Conservation (phyloP, 1,284 basidiomycete species). For the Papiliotrema laurentii region DNA sequence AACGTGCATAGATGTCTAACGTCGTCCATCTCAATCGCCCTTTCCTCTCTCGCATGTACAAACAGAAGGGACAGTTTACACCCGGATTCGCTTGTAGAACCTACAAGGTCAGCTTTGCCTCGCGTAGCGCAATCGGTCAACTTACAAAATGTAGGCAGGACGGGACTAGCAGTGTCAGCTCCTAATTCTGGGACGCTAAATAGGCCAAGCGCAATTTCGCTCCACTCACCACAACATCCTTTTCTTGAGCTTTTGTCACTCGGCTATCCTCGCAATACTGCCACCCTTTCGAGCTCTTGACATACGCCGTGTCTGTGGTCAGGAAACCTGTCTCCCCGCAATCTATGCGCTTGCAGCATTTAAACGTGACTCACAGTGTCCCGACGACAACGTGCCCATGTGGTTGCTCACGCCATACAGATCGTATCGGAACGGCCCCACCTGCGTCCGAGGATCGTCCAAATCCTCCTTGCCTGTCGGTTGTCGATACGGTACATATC, state of each 20-base stretch:
- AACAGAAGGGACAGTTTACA: too few relatives aligned
- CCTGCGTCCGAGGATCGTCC: conserved; percentile 72
- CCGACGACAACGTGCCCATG: conserved; percentile 80
- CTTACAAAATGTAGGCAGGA: conserved; percentile 78
- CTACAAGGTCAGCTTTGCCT: conserved; percentile 10
- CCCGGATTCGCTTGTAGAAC: conserved; percentile 44
- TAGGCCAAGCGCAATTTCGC: not conserved
- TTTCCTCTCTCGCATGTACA: too few relatives aligned
- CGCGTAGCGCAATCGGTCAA: not conserved
- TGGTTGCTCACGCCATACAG: conserved; percentile 89
- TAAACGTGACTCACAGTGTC: conserved; percentile 69
- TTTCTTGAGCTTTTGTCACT: conserved; percentile 62
- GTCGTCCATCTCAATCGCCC: too few relatives aligned
- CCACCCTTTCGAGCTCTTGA: conserved; percentile 72
- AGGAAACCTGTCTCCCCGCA: too few relatives aligned
- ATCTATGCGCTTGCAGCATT: not conserved
- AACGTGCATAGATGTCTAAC: too few relatives aligned
- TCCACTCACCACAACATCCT: conserved; percentile 74
- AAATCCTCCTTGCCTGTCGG: conserved; percentile 55
- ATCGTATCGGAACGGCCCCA: conserved; percentile 81
- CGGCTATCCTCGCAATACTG: conserved; percentile 82
- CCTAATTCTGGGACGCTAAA: not conserved
- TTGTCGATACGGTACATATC: conserved; percentile 80
- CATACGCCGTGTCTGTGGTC: conserved; percentile 71
- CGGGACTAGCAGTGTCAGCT: conserved; percentile 57